A percentile compares a stretch with the other conserved stretches of the same genome.
Evolutionary conservation across 2,329 filamentous ascomycete species (phyloP).

Genomic region (Arthrobotrys sinensis): DNA sequence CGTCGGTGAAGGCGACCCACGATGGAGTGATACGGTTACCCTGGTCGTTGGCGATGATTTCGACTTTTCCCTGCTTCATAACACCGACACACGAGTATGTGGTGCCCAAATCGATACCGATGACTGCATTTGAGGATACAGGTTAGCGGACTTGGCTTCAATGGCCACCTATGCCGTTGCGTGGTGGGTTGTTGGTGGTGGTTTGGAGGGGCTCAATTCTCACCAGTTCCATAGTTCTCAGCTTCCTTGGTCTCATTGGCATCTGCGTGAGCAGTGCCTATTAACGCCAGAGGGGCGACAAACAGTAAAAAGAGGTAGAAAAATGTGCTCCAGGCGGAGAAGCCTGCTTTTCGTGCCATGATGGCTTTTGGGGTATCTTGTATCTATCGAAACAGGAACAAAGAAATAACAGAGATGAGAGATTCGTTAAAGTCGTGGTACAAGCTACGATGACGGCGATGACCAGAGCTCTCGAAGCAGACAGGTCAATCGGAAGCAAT

Average conservation of each 20-base stretch:
- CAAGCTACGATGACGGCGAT: conserved; percentile 64
- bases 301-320: conserved; percentile 94
- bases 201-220: conserved; percentile 1
- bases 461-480: conserved; percentile 64
- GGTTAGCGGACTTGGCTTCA: background rate
- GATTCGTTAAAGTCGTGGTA: conserved; percentile 54
- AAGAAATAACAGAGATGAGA: conserved; percentile 18
- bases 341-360: conserved; percentile 77
- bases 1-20: conserved; percentile 96
- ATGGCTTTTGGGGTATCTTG: conserved; percentile 65
- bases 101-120: conserved; percentile 95
- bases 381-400: conserved; percentile 22
- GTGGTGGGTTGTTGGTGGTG: background rate
- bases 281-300: conserved; percentile 84
- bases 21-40: conserved; percentile 96
- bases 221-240: conserved; percentile 83
- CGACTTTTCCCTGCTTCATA: conserved; percentile 94
- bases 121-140: conserved; percentile 72
- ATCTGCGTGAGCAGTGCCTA: conserved; percentile 80
- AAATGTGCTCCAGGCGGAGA: conserved; percentile 80
- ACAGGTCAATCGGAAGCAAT: conserved; percentile 45
- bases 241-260: conserved; percentile 74
- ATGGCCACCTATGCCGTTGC: background rate
- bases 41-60: conserved; percentile 96
- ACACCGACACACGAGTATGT: conserved; percentile 93